Evolutionary conservation across 805 yeast species (phyloP).

Genomic region (Candida nanaspora): DNA sequence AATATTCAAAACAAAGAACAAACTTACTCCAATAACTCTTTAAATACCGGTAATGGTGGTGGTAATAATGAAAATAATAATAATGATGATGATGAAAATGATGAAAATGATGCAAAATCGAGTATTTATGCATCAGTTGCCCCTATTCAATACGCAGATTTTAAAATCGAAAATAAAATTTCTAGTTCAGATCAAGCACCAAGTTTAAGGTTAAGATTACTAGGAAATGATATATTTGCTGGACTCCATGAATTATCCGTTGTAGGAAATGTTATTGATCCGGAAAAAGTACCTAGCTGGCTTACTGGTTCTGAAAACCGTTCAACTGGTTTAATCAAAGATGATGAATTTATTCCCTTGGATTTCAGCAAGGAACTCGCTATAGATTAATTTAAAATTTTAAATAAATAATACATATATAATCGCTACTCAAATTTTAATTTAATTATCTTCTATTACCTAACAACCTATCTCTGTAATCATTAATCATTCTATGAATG

Average conservation of each 20-base stretch:
- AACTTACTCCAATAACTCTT: background rate
- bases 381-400: background rate
- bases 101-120: constrained; percentile 5
- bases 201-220: constrained; percentile 28
- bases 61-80: constrained; percentile 4
- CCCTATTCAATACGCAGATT: constrained; percentile 50
- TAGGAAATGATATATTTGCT: constrained; percentile 70
- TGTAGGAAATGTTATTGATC: constrained; percentile 36
- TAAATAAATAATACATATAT: background rate
- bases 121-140: constrained; percentile 42
- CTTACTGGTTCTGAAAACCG: constrained; percentile 68
- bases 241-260: constrained; percentile 67
- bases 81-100: constrained; percentile 3
- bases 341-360: constrained; percentile 26
- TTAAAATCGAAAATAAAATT: constrained; percentile 29
- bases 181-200: constrained; percentile 7
- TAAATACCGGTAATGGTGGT: constrained; percentile 3
- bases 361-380: background rate
- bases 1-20: constrained; percentile 11
- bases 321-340: constrained; percentile 37
- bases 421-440: background rate
- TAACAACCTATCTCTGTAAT: constrained; percentile 12
- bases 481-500: constrained; percentile 14
- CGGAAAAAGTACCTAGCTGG: constrained; percentile 64
- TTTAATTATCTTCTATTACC: constrained; percentile 11